Base-by-base conservation (phyloP, 352 stramenopile genomes). In the Phytophthora pisi region DNA sequence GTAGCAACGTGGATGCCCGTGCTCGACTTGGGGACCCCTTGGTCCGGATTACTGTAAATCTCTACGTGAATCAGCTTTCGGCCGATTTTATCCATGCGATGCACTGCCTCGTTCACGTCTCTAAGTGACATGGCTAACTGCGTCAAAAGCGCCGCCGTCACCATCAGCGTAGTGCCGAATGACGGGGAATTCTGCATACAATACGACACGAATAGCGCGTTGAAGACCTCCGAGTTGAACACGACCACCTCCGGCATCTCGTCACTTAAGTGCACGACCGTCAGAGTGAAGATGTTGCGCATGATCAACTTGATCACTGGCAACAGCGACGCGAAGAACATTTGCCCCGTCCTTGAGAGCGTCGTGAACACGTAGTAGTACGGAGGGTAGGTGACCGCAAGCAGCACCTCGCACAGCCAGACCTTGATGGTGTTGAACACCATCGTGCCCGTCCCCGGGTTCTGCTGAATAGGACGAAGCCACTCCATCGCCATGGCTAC, bases 361-460 rank as follows among this genome's bases (percentile, higher is more conserved):
- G 56, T 67, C 11, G 58, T 77, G 56, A 74, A 77, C 3, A 74
- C 31, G 51, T 66, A 77, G 8, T 51, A 77, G 54, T 77, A 77
- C 6, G 18, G 36, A 4, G 64, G 69, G 13, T 77, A 77, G 10
- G 59, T 68, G 4, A 61, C 30, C 0, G 68, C 67, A 6, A 71
- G 28, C 20, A 56, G 11, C 26, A 65, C 64, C 31, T 75, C 54
- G 15, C 61, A 75, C 15, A 65, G 24, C 67, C 61, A 70, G 1
- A 75, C 36, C 34, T 71, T 68, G 13, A 75, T 36, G 1, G 53
- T 56, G 18, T 68, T 71, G 20, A 71, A 11, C 24, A 71, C 50
- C 46, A 68, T 56, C 3, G 26, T 64, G 0, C 45, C 38, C 0
- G 51, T 47, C 13, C 57, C 57, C 5, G 61, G 47, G 16, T 20